phyloP scores from a whole-genome alignment of 2,329 filamentous ascomycete species.

The Phyllosticta citrichinensis region DNA sequence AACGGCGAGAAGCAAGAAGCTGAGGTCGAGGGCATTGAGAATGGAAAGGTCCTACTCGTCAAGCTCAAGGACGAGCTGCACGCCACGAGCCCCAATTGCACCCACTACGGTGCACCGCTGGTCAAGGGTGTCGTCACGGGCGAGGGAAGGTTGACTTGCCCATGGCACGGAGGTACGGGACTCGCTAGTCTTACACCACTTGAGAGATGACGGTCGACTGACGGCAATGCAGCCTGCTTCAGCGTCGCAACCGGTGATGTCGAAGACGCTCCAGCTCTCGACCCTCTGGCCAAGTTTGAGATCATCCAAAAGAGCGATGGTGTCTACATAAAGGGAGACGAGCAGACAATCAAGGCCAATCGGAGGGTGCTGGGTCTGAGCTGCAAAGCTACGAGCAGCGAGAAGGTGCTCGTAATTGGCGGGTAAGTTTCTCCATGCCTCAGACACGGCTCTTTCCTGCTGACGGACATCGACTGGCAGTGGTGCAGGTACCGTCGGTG shows the following conservation, averaged over 20 bases:
- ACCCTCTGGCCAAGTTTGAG: conserved; percentile 75
- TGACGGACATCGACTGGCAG: conserved; percentile 24
- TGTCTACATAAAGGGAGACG: conserved; percentile 75
- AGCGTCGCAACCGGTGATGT: conserved; percentile 82
- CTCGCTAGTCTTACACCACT: not conserved
- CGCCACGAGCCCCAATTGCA: conserved; percentile 74
- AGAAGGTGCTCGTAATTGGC: conserved; percentile 76
- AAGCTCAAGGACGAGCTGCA: conserved; percentile 68
- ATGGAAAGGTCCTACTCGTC: conserved; percentile 75
- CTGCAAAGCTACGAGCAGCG: conserved; percentile 48
- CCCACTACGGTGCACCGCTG: conserved; percentile 85
- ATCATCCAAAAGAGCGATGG: conserved; percentile 70
- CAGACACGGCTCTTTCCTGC: not conserved
- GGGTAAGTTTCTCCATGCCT: conserved; percentile 35
- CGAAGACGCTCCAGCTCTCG: conserved; percentile 85
- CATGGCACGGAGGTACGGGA: conserved; percentile 83
- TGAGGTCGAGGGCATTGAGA: conserved; percentile 81
- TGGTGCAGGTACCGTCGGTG: conserved; percentile 73
- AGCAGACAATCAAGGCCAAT: conserved; percentile 66
- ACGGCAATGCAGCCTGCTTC: conserved; percentile 59
- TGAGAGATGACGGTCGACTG: not conserved
- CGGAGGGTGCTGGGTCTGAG: conserved; percentile 64
- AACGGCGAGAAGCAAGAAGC: conserved; percentile 78
- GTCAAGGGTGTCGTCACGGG: conserved; percentile 74
- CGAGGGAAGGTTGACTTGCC: conserved; percentile 78